phyloP scores from a whole-genome alignment of 768 basidiomycete genomes.

The Podaxis pistillaris region DNA sequence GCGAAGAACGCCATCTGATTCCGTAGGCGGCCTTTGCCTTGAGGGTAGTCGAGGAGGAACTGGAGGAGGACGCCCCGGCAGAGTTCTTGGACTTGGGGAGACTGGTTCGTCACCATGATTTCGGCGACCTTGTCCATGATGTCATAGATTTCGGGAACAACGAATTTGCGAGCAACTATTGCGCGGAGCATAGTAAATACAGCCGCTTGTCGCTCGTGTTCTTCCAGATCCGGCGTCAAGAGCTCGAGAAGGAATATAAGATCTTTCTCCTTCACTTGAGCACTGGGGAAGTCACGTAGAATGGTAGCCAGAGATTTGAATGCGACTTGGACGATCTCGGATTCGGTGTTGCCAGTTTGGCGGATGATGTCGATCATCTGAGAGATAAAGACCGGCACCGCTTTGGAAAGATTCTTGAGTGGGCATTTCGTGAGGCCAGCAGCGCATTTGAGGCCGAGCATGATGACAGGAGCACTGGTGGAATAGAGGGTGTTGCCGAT shows the following conservation, averaged over 20 bases:
- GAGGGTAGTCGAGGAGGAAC: constrained; percentile 96
- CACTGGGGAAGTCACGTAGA: constrained; percentile 83
- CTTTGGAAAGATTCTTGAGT: constrained; percentile 66
- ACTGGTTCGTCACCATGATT: constrained; percentile 92
- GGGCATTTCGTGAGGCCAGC: constrained; percentile 85
- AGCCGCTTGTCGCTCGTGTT: constrained; percentile 77
- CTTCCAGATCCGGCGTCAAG: constrained; percentile 87
- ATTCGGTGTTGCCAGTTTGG: constrained; percentile 81
- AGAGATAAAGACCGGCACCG: constrained; percentile 77
- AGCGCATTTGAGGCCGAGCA: constrained; percentile 74
- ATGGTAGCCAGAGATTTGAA: constrained; percentile 84
- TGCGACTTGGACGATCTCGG: constrained; percentile 85
- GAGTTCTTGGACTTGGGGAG: constrained; percentile 85
- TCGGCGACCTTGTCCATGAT: constrained; percentile 91
- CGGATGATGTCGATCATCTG: constrained; percentile 85
- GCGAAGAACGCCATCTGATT: constrained; percentile 90
- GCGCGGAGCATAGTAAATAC: constrained; percentile 89
- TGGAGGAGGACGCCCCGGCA: constrained; percentile 87
- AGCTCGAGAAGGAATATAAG: constrained; percentile 84
- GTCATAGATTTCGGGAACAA: constrained; percentile 96
- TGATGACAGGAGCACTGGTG: constrained; percentile 68
- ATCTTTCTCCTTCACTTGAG: constrained; percentile 87
- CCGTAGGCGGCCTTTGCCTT: constrained; percentile 87
- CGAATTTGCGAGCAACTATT: constrained; percentile 86
- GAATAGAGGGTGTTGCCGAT: constrained; percentile 95